Base-by-base conservation (phyloP, 169 alveolate species). In the Cardiosporidium cionae region DNA sequence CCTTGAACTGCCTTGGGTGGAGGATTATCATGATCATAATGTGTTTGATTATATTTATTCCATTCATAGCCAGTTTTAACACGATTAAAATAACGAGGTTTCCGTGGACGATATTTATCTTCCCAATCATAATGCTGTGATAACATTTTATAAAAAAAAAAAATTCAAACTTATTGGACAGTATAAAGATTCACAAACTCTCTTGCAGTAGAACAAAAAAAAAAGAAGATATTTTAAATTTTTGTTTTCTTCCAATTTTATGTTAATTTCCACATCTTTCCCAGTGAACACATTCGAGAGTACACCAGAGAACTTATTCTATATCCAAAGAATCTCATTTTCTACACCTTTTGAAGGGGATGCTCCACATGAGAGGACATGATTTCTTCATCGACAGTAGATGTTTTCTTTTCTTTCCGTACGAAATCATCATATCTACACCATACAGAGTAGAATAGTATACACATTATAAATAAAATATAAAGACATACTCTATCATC, bases 11-110 rank as follows among this genome's bases (percentile, higher is more conserved):
- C 85, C 84, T 95, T 97, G 0, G 99, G 99, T 0, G 99, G 99
- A 9, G 98, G 97, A 81, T 95, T 95, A 79, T 93, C 97, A 70
- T 87, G 87, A 79, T 95, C 98, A 89, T 91, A 97, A 86, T 97
- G 99, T 25, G 96, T 92, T 86, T 89, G 91, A 86, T 97, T 97
- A 89, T 95, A 93, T 78, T 92, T 94, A 87, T 91, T 95, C 99
- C 99, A 97, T 71, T 95, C 98, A 75, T 85, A 95, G 4, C 98
- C 96, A 34, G 95, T 86, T 81, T 91, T 92, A 52, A 95, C 97
- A 74, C 98, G 85, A 74, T 94, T 96, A 82, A 91, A 94, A 87
- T 88, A 97, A 63, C 94, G 86, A 0, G 99, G 99, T 81, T 86
- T 89, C 29, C 88, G 79, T 27, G 83, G 92, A 78, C 62, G 81